phyloP scores from a whole-genome alignment of 148 eudicot species.

The Agrostemma githago region DNA sequence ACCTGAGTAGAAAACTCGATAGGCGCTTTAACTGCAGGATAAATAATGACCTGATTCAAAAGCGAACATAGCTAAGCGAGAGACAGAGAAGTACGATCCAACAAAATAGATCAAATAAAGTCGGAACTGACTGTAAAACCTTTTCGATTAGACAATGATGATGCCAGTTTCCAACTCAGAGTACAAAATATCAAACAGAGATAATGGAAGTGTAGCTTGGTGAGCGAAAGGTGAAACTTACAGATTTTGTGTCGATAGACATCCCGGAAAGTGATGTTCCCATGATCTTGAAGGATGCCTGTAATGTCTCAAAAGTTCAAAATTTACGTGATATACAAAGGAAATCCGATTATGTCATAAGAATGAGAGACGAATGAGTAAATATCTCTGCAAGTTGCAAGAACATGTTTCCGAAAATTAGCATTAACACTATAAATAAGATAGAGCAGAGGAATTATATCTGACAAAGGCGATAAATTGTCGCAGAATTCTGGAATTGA shows the following conservation, averaged over 20 bases:
- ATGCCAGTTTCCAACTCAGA: background rate
- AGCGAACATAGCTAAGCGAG: slow-evolving; percentile 5
- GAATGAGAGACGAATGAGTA: background rate
- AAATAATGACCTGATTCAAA: slow-evolving; percentile 65
- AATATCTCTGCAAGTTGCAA: background rate
- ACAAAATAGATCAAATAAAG: background rate
- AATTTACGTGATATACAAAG: slow-evolving; percentile 11
- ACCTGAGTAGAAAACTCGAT: slow-evolving; percentile 80
- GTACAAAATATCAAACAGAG: background rate
- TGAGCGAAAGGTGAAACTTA: slow-evolving; percentile 33
- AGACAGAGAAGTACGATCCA: slow-evolving; percentile 8
- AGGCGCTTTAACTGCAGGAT: slow-evolving; percentile 85
- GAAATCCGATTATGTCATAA: background rate
- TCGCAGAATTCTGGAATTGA: slow-evolving; percentile 5
- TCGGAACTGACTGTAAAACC: background rate
- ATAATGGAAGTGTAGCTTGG: background rate
- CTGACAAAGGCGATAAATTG: slow-evolving; percentile 9
- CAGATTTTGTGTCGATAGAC: slow-evolving; percentile 83
- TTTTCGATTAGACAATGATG: background rate
- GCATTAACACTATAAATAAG: background rate
- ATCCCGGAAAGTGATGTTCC: slow-evolving; percentile 87
- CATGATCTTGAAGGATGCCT: slow-evolving; percentile 94
- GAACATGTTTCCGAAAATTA: background rate
- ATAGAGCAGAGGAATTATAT: background rate
- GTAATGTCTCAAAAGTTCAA: slow-evolving; percentile 24